Evolutionary conservation across 208 protist species (phyloP), one percentile per base, ranked within the genome.

Genomic region (Trypanosoma boissoni): DNA sequence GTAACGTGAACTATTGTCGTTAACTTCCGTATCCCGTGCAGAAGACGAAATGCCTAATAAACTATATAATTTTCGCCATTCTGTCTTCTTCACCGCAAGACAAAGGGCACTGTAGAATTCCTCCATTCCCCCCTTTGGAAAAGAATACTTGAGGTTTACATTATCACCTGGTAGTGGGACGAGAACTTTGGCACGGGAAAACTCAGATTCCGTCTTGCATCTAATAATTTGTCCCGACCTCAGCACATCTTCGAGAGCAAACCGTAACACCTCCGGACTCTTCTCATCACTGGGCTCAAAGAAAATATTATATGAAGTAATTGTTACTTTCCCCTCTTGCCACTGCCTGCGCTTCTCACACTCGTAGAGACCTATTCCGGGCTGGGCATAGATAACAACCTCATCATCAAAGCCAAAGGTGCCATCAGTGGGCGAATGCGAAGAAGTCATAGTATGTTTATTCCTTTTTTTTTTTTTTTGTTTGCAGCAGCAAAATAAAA

Each of bases 221-320:
- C 53, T 80, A 16, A 80, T 72, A 26, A 50, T 28, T 48, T 61
- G 46, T 2, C 72, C 73, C 2, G 78, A 59, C 16, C 56, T 60
- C 1, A 56, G 42, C 18, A 84, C 57, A 34, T 59, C 49, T 64
- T 86, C 75, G 10, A 94, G 49, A 1, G 74, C 54, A 56, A 94
- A 58, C 48, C 77, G 67, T 51, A 91, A 39, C 3, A 71, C 43
- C 14, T 27, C 70, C 26, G 48, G 3, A 12, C 41, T 41, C 10
- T 76, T 60, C 1, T 49, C 51, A 2, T 28, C 20, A 0, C 26
- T 10, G 1, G 64, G 44, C 18, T 74, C 70, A 54, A 82, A 92
- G 29, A 90, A 64, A 12, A 93, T 64, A 41, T 83, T 54, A 60
- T 88, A 72, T 14, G 82, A 86, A 1, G 83, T 78, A 16, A 94